Percentiles rank a stretch among this genome's conserved stretches.
Evolutionary conservation across 2,329 filamentous ascomycete genomes (phyloP).

Genomic region (Fusarium aywerte): DNA sequence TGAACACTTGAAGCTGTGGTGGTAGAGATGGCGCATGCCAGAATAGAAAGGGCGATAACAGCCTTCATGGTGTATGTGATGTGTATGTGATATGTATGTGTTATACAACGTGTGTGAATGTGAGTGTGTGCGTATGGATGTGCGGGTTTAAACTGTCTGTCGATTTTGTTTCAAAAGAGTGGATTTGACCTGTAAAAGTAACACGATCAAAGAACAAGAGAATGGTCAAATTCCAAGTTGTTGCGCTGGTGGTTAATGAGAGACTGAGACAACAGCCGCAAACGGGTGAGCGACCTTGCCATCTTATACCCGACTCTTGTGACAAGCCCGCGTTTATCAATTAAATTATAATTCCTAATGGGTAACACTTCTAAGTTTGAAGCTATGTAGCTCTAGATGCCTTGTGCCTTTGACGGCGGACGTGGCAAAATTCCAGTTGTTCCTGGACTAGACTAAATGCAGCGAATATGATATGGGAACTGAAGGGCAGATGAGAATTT

Average conservation of each 20-base stretch:
- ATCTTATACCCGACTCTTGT: conserved; percentile 16
- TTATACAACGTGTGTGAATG: not conserved
- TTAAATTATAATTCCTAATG: not conserved
- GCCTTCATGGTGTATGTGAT: conserved; percentile 24
- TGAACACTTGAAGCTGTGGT: conserved; percentile 19
- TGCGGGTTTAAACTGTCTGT: not conserved
- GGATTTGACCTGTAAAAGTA: conserved; percentile 6
- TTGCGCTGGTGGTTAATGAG: conserved; percentile 18
- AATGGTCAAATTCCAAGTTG: conserved; percentile 8
- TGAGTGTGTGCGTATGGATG: not conserved
- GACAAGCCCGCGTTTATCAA: too few species aligned
- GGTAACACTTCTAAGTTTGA: conserved; percentile 3
- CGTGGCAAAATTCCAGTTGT: conserved; percentile 36
- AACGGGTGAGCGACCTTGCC: not conserved
- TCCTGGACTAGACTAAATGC: conserved; percentile 30
- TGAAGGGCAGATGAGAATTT: accelerated
- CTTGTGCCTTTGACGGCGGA: not conserved
- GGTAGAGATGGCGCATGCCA: conserved; percentile 32
- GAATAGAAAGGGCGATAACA: conserved; percentile 15
- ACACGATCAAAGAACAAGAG: conserved; percentile 4
- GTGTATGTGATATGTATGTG: too few species aligned
- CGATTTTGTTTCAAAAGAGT: conserved; percentile 21
- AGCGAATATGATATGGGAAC: not conserved
- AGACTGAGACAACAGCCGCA: conserved; percentile 18
- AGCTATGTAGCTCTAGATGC: conserved; percentile 25